Percentiles rank a stretch among this genome's conserved stretches.
Conservation (phyloP, 345 rosid genomes). For the Turnera subulata region DNA sequence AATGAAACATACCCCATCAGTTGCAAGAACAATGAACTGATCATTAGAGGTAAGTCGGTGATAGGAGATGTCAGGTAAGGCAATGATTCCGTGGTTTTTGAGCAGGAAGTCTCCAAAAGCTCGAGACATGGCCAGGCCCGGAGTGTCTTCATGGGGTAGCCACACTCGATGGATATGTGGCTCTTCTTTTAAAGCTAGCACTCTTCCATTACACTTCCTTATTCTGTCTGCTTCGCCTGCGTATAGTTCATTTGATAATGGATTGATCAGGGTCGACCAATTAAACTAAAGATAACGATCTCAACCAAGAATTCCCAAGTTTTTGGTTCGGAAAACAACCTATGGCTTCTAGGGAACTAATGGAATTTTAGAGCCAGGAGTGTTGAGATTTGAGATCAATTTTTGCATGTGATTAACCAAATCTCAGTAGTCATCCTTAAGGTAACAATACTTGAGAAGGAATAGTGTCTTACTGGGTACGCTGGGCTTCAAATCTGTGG, state of each 20-base stretch:
- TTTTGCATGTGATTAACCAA: too few relatives aligned
- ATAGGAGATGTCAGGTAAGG: conserved; percentile 59
- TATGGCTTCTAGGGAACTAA: too few relatives aligned
- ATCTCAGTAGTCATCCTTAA: too few relatives aligned
- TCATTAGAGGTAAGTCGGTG: conserved; percentile 50
- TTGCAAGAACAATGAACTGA: conserved; percentile 65
- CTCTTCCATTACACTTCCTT: conserved; percentile 66
- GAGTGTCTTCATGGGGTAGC: conserved; percentile 70
- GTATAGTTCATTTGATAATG: neutral
- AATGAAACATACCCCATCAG: conserved; percentile 61
- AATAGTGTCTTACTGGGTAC: conserved; percentile 50
- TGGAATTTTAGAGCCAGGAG: too few relatives aligned
- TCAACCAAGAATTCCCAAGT: too few relatives aligned
- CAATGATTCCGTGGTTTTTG: conserved; percentile 65
- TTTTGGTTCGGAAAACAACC: too few relatives aligned
- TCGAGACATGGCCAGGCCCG: conserved; percentile 96
- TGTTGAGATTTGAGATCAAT: too few relatives aligned
- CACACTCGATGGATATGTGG: conserved; percentile 81
- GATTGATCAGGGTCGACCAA: neutral
- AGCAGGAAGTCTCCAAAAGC: conserved; percentile 81
- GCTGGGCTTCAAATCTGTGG: conserved; percentile 76
- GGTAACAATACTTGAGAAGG: neutral
- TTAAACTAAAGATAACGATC: too few relatives aligned
- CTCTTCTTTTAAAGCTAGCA: conserved; percentile 60
- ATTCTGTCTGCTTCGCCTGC: conserved; percentile 86